Conservation (phyloP, 176 grass and related monocot genomes). For the Elymus sibiricus region DNA sequence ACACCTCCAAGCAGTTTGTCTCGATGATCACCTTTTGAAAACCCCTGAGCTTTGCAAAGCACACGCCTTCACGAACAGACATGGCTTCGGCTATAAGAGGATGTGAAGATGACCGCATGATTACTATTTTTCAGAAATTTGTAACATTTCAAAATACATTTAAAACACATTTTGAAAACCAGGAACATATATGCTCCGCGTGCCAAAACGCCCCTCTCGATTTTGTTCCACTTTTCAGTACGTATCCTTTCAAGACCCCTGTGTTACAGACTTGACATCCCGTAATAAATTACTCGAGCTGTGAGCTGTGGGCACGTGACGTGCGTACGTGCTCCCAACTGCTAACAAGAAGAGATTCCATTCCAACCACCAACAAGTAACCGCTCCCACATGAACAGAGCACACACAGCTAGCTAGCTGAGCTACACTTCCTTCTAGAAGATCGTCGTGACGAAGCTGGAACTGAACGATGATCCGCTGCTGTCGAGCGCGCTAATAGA, state of each 20-base stretch:
- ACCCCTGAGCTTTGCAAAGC: too few relatives aligned
- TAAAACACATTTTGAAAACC: too few relatives aligned
- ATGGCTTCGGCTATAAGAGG: too few relatives aligned
- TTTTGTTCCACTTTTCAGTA: too few relatives aligned
- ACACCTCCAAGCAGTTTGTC: too few relatives aligned
- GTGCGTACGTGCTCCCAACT: background rate
- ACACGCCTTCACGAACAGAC: too few relatives aligned
- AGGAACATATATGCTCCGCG: too few relatives aligned
- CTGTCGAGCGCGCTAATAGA: background rate
- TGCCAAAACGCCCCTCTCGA: too few relatives aligned
- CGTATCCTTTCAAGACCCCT: background rate
- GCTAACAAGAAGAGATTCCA: background rate
- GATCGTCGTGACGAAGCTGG: background rate
- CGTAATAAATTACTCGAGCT: background rate
- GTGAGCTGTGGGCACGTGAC: background rate
- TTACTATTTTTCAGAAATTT: too few relatives aligned
- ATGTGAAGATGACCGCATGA: too few relatives aligned
- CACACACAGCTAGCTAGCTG: background rate
- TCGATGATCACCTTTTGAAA: too few relatives aligned
- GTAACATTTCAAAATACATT: too few relatives aligned
- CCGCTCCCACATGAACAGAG: background rate
- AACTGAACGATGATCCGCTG: background rate
- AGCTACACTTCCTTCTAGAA: background rate
- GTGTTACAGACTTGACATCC: background rate
- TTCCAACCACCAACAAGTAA: background rate